Evolutionary conservation across 805 yeast genomes (phyloP).

Genomic region (Candida chilensis): DNA sequence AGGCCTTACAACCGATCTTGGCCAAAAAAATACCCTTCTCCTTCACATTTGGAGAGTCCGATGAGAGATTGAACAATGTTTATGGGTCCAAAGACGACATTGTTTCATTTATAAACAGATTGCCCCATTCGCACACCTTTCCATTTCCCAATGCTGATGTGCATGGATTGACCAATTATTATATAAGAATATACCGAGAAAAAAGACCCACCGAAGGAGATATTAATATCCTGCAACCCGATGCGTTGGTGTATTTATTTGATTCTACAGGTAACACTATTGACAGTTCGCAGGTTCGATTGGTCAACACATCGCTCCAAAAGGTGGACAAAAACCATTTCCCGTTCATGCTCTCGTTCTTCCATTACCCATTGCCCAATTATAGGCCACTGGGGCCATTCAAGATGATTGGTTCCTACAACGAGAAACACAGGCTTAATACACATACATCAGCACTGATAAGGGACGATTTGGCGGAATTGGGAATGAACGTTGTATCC

Average conservation of each 20-base stretch:
- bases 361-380: conserved; percentile 32
- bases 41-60: conserved; percentile 29
- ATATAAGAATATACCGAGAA: conserved; percentile 14
- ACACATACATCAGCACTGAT: conserved; percentile 16
- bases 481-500: conserved; percentile 24
- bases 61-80: conserved; percentile 4
- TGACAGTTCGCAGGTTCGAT: conserved; percentile 21
- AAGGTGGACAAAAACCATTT: too few species aligned
- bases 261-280: conserved; percentile 20
- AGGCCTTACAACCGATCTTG: conserved; percentile 22
- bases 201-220: background rate
- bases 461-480: conserved; percentile 20
- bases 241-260: conserved; percentile 19
- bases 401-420: conserved; percentile 25
- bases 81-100: background rate
- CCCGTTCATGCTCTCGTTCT: conserved; percentile 23
- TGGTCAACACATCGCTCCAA: too few species aligned
- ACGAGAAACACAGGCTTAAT: conserved; percentile 23
- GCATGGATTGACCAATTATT: conserved; percentile 27
- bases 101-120: too few species aligned
- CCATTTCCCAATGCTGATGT: conserved; percentile 6
- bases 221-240: conserved; percentile 5
- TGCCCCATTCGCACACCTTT: background rate
- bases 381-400: conserved; percentile 28
- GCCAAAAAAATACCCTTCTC: conserved; percentile 18